These are phyloP conservation scores for Triticum aestivum DNA, from an alignment of 176 grass and related monocot genomes.

Conservation along the genomic window IWGSC_CS_RefSeq_v2.1 NC_057798.1:806808371-806808870, in stretches of 20 bases:
- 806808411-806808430: neutral
- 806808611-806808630: neutral
- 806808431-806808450: neutral
- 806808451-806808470: neutral
- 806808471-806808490: neutral
- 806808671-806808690: neutral
- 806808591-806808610: neutral
- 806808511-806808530: neutral
- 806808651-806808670: neutral
- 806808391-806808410: neutral
- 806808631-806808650: neutral
- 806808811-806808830: no score
- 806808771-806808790: no score
- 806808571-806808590: neutral
- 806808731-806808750: neutral
- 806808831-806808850: no score
- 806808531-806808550: neutral
- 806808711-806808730: neutral
- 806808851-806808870: no score
- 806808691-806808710: neutral
- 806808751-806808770: neutral
- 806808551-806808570: neutral
- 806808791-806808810: no score
- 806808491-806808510: neutral
- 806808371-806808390: neutral